These are phyloP conservation scores for Eutrema heterophyllum DNA, from an alignment of 345 rosid genomes.

Conservation along the genomic window DNA sequence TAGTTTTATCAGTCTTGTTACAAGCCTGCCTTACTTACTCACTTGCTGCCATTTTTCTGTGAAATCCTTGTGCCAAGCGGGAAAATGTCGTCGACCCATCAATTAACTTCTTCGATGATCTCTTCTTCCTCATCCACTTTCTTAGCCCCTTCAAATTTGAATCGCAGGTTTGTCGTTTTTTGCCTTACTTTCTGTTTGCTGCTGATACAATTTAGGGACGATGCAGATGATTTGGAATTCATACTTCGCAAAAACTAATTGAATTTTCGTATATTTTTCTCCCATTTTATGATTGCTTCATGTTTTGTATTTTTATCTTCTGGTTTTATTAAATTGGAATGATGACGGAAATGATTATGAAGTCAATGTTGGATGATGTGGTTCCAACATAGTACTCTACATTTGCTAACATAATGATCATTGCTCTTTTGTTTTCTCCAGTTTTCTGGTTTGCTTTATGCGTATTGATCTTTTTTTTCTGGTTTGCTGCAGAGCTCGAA, in stretches of 20 bases:
- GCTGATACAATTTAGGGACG: neutral
- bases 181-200: neutral
- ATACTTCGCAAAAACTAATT: neutral
- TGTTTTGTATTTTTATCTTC: neutral
- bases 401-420: neutral
- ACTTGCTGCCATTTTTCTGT: neutral
- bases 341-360: neutral
- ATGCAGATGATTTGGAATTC: neutral
- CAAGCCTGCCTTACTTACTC: neutral
- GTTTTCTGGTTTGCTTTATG: neutral
- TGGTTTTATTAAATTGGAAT: neutral
- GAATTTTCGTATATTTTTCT: neutral
- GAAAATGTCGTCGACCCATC: constrained; percentile 25
- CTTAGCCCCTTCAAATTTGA: constrained; percentile 24
- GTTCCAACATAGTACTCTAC: neutral
- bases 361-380: constrained; percentile 1
- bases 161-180: constrained; percentile 16
- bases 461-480: neutral
- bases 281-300: neutral
- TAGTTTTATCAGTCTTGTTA: constrained; percentile 1
- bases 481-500: constrained; percentile 21
- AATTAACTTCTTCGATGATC: constrained; percentile 21
- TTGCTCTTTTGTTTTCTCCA: neutral
- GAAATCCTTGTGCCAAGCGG: neutral
- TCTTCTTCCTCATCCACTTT: constrained; percentile 31